These are phyloP conservation scores for Rhizophagus sp. DNA, from an alignment of 192 early-diverging fungal genomes.

Conservation along the genomic window DNA sequence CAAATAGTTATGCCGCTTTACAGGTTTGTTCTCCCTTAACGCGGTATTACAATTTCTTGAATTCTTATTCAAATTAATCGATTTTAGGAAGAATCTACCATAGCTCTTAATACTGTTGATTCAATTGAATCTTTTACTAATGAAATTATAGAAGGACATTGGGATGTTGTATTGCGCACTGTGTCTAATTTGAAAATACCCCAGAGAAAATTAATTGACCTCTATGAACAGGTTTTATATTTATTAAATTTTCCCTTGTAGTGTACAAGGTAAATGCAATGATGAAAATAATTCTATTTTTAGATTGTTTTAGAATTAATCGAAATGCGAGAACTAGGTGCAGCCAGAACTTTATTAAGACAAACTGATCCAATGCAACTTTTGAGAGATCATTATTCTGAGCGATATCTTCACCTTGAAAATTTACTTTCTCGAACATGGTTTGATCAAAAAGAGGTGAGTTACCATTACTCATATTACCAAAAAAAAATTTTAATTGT, in stretches of 20 bases:
- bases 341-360: constrained; percentile 79
- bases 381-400: constrained; percentile 70
- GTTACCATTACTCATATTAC: background rate
- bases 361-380: constrained; percentile 92
- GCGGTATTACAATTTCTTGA: background rate
- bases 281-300: background rate
- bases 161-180: constrained; percentile 83
- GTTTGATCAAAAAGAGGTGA: constrained; percentile 72
- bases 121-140: constrained; percentile 68
- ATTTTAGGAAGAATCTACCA: constrained; percentile 71
- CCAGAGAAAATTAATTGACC: constrained; percentile 70
- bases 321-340: constrained; percentile 79
- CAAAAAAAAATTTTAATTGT: background rate
- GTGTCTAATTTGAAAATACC: constrained; percentile 68
- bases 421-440: constrained; percentile 67
- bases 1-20: constrained; percentile 70
- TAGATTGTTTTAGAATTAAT: constrained; percentile 85
- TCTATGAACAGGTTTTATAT: constrained; percentile 81
- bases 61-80: background rate
- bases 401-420: constrained; percentile 84
- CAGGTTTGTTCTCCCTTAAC: constrained; percentile 51
- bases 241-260: background rate
- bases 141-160: constrained; percentile 78
- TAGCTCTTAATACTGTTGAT: constrained; percentile 86
- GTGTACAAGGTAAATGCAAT: background rate